Percentiles rank a stretch among this genome's conserved stretches.
Evolutionary conservation across 768 basidiomycete genomes (phyloP).

Genomic region (Auriculariales sp.): DNA sequence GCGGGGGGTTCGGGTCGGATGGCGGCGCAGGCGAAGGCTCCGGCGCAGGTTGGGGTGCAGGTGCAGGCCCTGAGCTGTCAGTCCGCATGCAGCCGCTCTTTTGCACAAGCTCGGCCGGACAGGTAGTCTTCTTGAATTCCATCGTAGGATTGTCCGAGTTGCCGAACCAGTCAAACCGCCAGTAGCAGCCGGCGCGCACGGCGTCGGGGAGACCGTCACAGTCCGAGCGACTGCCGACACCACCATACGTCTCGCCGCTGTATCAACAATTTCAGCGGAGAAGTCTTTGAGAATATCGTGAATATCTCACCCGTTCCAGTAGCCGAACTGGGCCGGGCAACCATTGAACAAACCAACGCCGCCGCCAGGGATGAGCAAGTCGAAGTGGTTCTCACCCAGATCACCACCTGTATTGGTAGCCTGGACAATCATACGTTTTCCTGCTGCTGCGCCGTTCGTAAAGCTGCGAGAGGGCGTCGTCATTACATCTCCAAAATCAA

Average conservation of each 20-base stretch:
- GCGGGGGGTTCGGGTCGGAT: too few species aligned
- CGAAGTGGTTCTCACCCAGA: constrained; percentile 7
- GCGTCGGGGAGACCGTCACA: constrained; percentile 6
- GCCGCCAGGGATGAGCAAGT: constrained; percentile 9
- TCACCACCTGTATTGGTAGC: constrained; percentile 10
- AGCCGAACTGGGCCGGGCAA: constrained; percentile 9
- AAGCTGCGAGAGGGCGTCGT: too few species aligned
- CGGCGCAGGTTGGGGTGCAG: too few species aligned
- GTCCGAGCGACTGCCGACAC: constrained; percentile 6
- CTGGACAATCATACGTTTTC: constrained; percentile 7
- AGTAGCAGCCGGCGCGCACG: constrained; percentile 8
- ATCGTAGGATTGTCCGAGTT: constrained; percentile 10
- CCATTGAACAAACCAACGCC: constrained; percentile 8
- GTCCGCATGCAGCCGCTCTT: constrained; percentile 6
- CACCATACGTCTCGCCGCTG: constrained; percentile 8
- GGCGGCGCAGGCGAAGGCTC: too few species aligned
- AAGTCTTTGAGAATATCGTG: background rate
- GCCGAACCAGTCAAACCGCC: constrained; percentile 8
- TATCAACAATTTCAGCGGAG: too few species aligned
- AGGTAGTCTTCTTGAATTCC: constrained; percentile 7
- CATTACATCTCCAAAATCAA: too few species aligned
- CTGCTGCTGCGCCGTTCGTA: constrained; percentile 6
- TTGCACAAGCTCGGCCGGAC: constrained; percentile 4
- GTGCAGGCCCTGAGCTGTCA: too few species aligned
- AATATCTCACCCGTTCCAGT: constrained; percentile 3